Base-by-base conservation (phyloP, 2,329 filamentous ascomycete species). In the Neofusicoccum umdonicola region DNA sequence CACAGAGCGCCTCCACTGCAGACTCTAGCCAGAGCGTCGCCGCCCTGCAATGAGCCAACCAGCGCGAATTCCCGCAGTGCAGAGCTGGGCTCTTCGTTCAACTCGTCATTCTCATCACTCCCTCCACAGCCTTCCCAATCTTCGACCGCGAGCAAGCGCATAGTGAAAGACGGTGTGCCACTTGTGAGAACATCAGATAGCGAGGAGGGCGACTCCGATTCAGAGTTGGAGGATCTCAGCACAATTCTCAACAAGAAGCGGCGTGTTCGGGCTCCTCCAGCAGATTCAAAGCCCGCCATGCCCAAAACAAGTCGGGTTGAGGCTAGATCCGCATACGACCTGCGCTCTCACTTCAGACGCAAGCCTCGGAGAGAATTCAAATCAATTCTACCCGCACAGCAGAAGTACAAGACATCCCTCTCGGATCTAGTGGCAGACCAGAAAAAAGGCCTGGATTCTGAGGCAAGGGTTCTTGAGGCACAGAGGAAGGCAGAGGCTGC, bases 181-280 rank as follows among this genome's bases (percentile, higher is more conserved):
- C 68, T 77, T 2, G 80, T 93, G 27, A 82, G 83, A 51, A 88
- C 86, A 62, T 93, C 91, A 0, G 91, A 93, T 71, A 89, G 90
- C 9, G 89, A 90, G n/a, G 84, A 84, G 17, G 84, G 83, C 34
- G 56, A 60, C 31, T 73, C 65, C 1, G 60, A 50, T 22, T 52
- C 45, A 7, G 84, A 82, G 1, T 71, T 87, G 19, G 83, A 84
- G 65, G 82, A 84, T 34, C 22, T 61, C 13, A 42, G 22, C 41
- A 37, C 37, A 12, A 17, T 52, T 34, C 44, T 66, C 35, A 71
- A 66, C 42, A 42, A 63, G n/a, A 58, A 62, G 35, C 63, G 48
- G 37, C 57, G 56, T 19, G 47, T 39, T n/a, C 61, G 62, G 42
- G 31, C 39, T 44, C 48, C 72, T 57, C 68, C 63, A 35, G 74